A percentile compares a stretch with the other conserved stretches of the same genome.
These are phyloP conservation scores for Wickerhamomyces sydowiorum DNA, from an alignment of 805 yeast species.

Conservation along the genomic window DNA sequence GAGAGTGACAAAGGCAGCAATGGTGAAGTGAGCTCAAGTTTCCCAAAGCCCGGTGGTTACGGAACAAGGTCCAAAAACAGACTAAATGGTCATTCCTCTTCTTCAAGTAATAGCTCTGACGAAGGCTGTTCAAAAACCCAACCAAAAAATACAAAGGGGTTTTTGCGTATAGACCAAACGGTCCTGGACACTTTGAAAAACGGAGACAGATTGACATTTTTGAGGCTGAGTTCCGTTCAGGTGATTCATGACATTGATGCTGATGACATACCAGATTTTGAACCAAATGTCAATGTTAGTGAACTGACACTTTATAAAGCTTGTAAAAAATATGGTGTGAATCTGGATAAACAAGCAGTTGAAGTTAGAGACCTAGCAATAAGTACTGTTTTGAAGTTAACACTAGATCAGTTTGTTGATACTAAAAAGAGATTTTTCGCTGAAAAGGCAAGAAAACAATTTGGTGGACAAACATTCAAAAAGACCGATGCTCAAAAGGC, in stretches of 20 bases:
- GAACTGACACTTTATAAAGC: slow-evolving; percentile 5
- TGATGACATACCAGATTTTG: slow-evolving; percentile 13
- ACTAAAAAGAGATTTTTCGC: slow-evolving; percentile 80
- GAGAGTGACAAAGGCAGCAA: too few relatives aligned
- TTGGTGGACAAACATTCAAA: slow-evolving; percentile 72
- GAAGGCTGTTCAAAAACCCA: not conserved
- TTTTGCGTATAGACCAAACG: too few relatives aligned
- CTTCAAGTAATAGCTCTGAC: not conserved
- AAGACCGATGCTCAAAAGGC: slow-evolving; percentile 98
- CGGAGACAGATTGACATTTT: slow-evolving; percentile 4
- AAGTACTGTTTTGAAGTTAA: slow-evolving; percentile 12
- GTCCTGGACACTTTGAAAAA: not conserved
- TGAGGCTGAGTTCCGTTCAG: slow-evolving; percentile 12
- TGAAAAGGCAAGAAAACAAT: slow-evolving; percentile 78
- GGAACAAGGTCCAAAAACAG: slow-evolving; percentile 12
- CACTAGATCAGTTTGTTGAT: slow-evolving; percentile 31
- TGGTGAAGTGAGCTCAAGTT: not conserved
- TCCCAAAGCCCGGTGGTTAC: slow-evolving; percentile 3
- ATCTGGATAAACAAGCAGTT: slow-evolving; percentile 2
- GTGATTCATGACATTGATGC: slow-evolving; percentile 13
- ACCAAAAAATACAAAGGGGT: too few relatives aligned
- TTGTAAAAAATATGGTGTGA: not conserved
- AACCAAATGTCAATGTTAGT: slow-evolving; percentile 10
- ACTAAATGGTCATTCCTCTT: not conserved
- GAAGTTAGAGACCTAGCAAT: slow-evolving; percentile 10